These are phyloP conservation scores for Capsicum chinense DNA, from an alignment of 257 asterid genomes.

Conservation along the genomic window DNA sequence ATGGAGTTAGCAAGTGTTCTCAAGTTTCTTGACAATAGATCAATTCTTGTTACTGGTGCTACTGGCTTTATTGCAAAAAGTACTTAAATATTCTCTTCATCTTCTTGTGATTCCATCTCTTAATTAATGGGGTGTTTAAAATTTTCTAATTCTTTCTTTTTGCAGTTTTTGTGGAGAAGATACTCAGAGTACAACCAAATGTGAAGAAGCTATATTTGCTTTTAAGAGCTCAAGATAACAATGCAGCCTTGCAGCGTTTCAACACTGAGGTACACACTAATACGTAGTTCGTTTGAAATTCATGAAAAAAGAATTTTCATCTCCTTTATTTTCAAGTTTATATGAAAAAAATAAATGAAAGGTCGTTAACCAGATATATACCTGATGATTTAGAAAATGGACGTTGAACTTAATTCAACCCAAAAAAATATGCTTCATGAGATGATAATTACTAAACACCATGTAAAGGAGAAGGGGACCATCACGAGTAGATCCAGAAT, in stretches of 20 bases:
- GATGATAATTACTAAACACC: not conserved
- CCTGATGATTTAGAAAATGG: not conserved
- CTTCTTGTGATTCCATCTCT: not conserved
- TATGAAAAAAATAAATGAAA: not conserved
- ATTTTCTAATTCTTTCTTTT: no score
- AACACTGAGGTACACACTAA: conserved; percentile 49
- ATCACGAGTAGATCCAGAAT: not conserved
- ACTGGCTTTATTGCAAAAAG: conserved; percentile 63
- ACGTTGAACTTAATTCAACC: not conserved
- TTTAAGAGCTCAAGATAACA: conserved; percentile 56
- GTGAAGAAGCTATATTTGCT: conserved; percentile 61
- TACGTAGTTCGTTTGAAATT: not conserved
- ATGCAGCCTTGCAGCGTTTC: conserved; percentile 61
- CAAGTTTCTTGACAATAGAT: conserved; percentile 51
- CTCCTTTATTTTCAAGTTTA: not conserved
- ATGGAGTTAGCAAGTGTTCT: conserved; percentile 58
- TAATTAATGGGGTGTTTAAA: not conserved
- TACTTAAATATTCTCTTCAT: not conserved
- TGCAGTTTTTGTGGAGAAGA: conserved; percentile 59
- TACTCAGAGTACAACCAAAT: conserved; percentile 68
- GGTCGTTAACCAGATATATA: not conserved
- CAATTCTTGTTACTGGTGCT: conserved; percentile 61
- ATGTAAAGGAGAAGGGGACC: not conserved
- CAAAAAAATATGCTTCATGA: not conserved
- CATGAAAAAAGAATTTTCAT: not conserved